Conservation (phyloP, 1,284 basidiomycete genomes). For the Apiotrichum porosum region DNA sequence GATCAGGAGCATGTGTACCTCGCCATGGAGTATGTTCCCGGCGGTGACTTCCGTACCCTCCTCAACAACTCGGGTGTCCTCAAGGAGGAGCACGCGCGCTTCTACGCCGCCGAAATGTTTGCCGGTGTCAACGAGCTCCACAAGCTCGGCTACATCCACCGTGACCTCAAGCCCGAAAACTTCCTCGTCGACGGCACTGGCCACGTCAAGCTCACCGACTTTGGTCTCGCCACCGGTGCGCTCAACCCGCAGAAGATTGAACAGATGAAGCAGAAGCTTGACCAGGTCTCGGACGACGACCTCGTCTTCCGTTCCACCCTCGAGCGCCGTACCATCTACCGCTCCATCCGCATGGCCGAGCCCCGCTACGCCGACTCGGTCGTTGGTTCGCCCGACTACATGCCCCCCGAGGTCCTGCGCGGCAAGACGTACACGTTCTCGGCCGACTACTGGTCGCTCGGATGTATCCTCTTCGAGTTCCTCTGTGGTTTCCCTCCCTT, state of each 20-base stretch:
- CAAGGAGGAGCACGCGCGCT: slow-evolving; percentile 89
- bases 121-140: slow-evolving; percentile 83
- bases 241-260: slow-evolving; percentile 94
- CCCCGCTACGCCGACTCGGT: slow-evolving; percentile 95
- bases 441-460: slow-evolving; percentile 98
- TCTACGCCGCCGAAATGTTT: slow-evolving; percentile 97
- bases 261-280: slow-evolving; percentile 89
- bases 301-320: slow-evolving; percentile 87
- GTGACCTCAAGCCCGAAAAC: slow-evolving; percentile 95
- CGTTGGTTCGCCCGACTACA: slow-evolving; percentile 95
- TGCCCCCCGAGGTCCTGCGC: slow-evolving; percentile 74
- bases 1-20: slow-evolving; percentile 84
- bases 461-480: slow-evolving; percentile 98
- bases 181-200: slow-evolving; percentile 93
- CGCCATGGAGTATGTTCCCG: slow-evolving; percentile 97
- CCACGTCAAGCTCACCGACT: slow-evolving; percentile 98
- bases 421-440: slow-evolving; percentile 92
- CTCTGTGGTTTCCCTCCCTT: slow-evolving; percentile 95
- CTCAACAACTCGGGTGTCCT: slow-evolving; percentile 94
- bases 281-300: slow-evolving; percentile 92
- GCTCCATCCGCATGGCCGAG: slow-evolving; percentile 84
- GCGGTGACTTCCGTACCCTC: slow-evolving; percentile 90
- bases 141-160: slow-evolving; percentile 93
- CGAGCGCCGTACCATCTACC: slow-evolving; percentile 91
- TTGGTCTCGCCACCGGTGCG: slow-evolving; percentile 93